Conservation (phyloP, 2,329 filamentous ascomycete species). For the Aureobasidium leucospermi region DNA sequence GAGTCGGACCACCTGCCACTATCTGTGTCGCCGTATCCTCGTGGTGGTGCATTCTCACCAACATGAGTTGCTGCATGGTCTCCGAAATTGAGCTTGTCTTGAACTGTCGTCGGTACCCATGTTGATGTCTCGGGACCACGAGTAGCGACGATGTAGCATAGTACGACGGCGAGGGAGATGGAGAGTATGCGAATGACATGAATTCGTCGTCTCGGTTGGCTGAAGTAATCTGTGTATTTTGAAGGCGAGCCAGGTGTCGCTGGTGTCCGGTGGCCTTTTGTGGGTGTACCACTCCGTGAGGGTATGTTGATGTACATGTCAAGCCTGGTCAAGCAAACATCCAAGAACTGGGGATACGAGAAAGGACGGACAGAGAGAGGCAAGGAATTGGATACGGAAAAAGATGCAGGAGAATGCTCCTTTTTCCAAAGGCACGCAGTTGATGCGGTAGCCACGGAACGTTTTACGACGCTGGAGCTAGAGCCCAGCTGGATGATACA, state of each 20-base stretch:
- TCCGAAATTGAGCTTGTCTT: background rate
- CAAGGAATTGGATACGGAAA: no score
- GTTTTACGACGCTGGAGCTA: background rate
- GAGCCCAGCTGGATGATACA: background rate
- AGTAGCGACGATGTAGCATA: slow-evolving; percentile 6
- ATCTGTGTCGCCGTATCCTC: background rate
- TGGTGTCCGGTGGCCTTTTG: background rate
- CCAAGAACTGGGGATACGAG: no score
- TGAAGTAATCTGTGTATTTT: background rate
- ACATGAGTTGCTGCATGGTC: background rate
- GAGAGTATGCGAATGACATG: slow-evolving; percentile 6
- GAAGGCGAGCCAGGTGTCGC: background rate
- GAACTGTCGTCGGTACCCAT: background rate
- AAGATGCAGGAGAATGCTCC: background rate
- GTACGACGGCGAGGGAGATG: background rate
- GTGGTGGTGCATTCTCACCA: background rate
- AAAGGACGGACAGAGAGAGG: background rate
- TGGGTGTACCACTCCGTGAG: background rate
- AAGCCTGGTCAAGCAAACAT: background rate
- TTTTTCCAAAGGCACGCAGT: background rate
- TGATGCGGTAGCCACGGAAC: background rate
- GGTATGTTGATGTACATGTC: background rate
- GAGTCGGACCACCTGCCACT: background rate
- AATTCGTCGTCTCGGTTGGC: slow-evolving; percentile 3
- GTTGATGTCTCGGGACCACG: background rate